Base-by-base conservation (phyloP, 495 filamentous ascomycete genomes). In the Daldinia loculata region DNA sequence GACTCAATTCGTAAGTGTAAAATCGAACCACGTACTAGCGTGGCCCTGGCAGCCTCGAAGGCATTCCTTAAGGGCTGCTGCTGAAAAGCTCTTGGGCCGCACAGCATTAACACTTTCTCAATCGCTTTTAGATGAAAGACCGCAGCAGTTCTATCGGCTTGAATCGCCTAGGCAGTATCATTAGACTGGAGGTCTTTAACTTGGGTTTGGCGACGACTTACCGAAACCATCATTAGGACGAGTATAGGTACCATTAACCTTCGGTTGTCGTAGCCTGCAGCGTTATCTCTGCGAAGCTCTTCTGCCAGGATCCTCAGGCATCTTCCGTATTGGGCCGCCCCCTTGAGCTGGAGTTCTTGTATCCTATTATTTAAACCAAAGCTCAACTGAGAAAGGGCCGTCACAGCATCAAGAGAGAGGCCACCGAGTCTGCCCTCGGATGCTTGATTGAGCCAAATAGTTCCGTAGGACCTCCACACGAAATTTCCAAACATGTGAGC, bases 201-300 rank as follows among this genome's bases (percentile, higher is more conserved):
- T 19, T 26, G 12, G 6, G 30, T 12, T 9, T 0, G 30, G 12
- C 34, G 27, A 45, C 12, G 22, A 55, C 61, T 66, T 68, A 72
- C 70, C 24, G 70, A 72, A 19, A 72, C 68, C 72, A 74, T 74
- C 63, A 74, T 65, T 14, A 74, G 43, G 5, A 74, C 68, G 3
- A 74, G 69, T 32, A 74, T 72, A 29, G 72, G 72, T 22, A 72
- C 72, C 26, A 74, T 30, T n/a, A 74, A 50, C 51, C 39, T 61
- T 38, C 50, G 64, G 8, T 45, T 71, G 15, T 66, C 60, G 6
- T 58, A 56, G 24, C 26, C 60, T 15, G 48, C 55, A 6, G 56
- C 50, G 6, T 26, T 41, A 50, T 68, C 61, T 27, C 60, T 61
- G 4, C 65, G 61, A 41, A 74, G 68, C 29, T 68, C 67, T 36